A percentile compares a stretch with the other conserved stretches of the same genome.
These are phyloP conservation scores for Leccinum incarnatum DNA, from an alignment of 768 basidiomycete genomes.

Conservation along the genomic window DNA sequence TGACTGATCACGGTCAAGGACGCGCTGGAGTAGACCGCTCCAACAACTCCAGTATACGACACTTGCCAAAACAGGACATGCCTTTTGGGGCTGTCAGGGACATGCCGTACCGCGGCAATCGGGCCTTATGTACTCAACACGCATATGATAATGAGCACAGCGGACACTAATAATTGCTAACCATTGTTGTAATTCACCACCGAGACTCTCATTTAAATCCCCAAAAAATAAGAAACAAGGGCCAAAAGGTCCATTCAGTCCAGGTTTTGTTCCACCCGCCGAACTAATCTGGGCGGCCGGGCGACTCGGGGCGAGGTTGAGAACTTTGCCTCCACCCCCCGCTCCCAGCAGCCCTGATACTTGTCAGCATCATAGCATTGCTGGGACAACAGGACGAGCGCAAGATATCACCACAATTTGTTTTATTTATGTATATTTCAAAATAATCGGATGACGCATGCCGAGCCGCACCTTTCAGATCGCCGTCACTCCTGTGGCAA, in stretches of 20 bases:
- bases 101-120: slow-evolving; percentile 31
- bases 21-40: not conserved
- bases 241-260: not conserved
- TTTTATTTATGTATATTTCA: slow-evolving; percentile 13
- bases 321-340: not conserved
- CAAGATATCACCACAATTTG: slow-evolving; percentile 7
- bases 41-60: slow-evolving; percentile 10
- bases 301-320: not conserved
- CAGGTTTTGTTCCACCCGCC: not conserved
- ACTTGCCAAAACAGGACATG: slow-evolving; percentile 19
- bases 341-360: slow-evolving; percentile 1
- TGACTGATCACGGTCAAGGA: slow-evolving; percentile 15
- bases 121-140: slow-evolving; percentile 27
- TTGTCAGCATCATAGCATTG: not conserved
- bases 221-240: not conserved
- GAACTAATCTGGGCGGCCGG: not conserved
- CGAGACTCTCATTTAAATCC: not conserved
- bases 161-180: slow-evolving; percentile 9
- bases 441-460: slow-evolving; percentile 6
- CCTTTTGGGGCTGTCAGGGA: slow-evolving; percentile 25
- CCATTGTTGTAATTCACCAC: not conserved
- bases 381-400: slow-evolving; percentile 1
- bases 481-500: slow-evolving; percentile 3
- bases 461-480: slow-evolving; percentile 3
- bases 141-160: not conserved